Percentiles rank a stretch among this genome's conserved stretches.
phyloP scores from a whole-genome alignment of 2,329 filamentous ascomycete genomes.

The Exophiala sp. region DNA sequence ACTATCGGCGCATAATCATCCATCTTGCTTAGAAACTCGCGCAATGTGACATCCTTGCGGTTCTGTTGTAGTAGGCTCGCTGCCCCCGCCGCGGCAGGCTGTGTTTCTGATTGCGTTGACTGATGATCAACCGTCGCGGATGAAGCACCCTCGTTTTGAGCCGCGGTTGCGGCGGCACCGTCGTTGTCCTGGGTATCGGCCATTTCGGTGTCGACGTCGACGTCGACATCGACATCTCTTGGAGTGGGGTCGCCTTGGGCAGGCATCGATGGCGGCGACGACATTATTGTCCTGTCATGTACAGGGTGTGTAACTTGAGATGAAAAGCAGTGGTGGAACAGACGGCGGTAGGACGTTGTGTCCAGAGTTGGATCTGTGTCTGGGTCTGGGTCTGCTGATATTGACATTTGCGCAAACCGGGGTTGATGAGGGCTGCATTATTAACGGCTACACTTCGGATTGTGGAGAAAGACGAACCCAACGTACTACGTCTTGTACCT shows the following conservation, averaged over 20 bases:
- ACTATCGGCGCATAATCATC: conserved; percentile 97
- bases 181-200: conserved; percentile 25
- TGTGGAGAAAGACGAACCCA: not conserved
- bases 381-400: no score
- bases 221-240: conserved; percentile 7
- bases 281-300: conserved; percentile 18
- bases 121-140: conserved; percentile 19
- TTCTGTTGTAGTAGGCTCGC: conserved; percentile 49
- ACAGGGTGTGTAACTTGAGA: not conserved
- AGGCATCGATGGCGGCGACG: conserved; percentile 18
- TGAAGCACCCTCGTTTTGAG: conserved; percentile 21
- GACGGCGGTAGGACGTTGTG: not conserved
- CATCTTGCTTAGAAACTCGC: conserved; percentile 93
- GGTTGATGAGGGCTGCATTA: conserved; percentile 1
- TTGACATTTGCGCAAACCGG: not conserved
- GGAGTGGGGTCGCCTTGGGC: conserved; percentile 7
- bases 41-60: conserved; percentile 85
- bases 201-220: conserved; percentile 33
- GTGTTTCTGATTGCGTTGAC: conserved; percentile 17
- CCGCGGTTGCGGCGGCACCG: conserved; percentile 19
- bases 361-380: no score
- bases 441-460: not conserved
- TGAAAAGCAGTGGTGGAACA: not conserved
- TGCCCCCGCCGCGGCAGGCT: conserved; percentile 14
- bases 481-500: no score